Base-by-base conservation (phyloP, 345 rosid genomes). In the Brassica incana region DNA sequence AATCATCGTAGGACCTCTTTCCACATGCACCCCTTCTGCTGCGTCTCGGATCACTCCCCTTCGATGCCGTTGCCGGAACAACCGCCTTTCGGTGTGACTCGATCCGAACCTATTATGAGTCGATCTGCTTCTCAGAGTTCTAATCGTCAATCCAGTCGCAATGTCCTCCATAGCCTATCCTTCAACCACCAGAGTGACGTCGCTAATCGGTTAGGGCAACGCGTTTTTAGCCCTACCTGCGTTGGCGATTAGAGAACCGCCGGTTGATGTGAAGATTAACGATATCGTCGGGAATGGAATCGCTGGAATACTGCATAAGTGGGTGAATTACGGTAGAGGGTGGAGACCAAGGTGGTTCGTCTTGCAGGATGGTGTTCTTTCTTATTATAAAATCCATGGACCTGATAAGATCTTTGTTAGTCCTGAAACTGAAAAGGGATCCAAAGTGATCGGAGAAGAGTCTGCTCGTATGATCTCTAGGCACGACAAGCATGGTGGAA, bases 341-440 rank as follows among this genome's bases (percentile, higher is more conserved):
- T 95, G 99, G 99, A 77, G 98, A 79, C 92, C 97, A n/a, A 81
- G 99, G 81, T 95, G 99, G 99, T 93, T 95, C 72, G 92, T 88
- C 12, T 83, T 95, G 82, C 95, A 93, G 54, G 99, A 95, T 73
- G 99, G 99, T 29, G 99, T 96, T 23, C 71, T 96, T 80, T 93
- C 99, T 5, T 96, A 91, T 81, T 96, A 88, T 72, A 96, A 96
- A 83, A 86, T 96, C 66, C 97, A 90, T 69, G 99, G 99, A 8
- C 97, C 94, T 25, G 97, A 91, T 87, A 93, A 86, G 88, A 95
- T 95, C 78, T 69, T 88, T 4, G 90, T 93, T 64, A 88, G 80
- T 81, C 90, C 89, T 62, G 98, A 90, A 77, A 90, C 97, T 2
- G 98, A 90, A 77, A 88, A 84, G 80, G 97, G 97, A 65, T 88